Conservation (phyloP, 2,329 filamentous ascomycete species). For the Calonectria henricotiae region DNA sequence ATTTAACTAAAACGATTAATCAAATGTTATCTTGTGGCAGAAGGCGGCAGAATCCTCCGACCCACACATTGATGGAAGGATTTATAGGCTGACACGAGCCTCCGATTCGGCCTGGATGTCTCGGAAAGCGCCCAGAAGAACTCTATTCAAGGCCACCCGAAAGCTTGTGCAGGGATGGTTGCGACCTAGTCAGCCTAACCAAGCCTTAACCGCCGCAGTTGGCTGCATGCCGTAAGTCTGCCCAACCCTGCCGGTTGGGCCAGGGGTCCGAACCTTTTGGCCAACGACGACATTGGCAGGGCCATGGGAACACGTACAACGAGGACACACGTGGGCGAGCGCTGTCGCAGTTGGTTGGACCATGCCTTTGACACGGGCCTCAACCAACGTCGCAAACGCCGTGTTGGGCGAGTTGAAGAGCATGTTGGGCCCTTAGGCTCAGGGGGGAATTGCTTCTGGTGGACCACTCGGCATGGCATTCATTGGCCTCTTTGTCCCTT, state of each 20-base stretch:
- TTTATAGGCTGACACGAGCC: conserved; percentile 4
- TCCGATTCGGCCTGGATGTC: neutral
- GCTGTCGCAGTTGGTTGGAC: neutral
- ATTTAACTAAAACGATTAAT: conserved; percentile 25
- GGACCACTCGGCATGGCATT: too few species aligned
- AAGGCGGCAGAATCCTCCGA: conserved; percentile 11
- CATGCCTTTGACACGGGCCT: too few species aligned
- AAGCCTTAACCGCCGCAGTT: conserved; percentile 5
- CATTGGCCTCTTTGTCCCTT: too few species aligned
- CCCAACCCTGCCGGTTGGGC: neutral
- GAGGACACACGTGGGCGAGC: neutral
- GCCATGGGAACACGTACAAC: neutral
- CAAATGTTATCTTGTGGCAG: conserved; percentile 10
- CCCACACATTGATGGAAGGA: neutral
- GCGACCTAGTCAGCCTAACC: neutral
- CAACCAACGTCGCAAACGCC: too few species aligned
- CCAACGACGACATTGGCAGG: too few species aligned
- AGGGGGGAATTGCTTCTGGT: too few species aligned
- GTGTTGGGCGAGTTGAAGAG: too few species aligned
- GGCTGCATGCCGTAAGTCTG: neutral
- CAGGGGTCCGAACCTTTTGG: neutral
- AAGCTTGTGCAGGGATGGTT: conserved; percentile 6
- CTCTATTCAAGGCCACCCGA: conserved; percentile 1
- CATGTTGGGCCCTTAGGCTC: too few species aligned
- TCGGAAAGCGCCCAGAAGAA: neutral